A percentile compares a stretch with the other conserved stretches of the same genome.
Conservation (phyloP, 177 flowering plant species). For the Vitis hybrid region DNA sequence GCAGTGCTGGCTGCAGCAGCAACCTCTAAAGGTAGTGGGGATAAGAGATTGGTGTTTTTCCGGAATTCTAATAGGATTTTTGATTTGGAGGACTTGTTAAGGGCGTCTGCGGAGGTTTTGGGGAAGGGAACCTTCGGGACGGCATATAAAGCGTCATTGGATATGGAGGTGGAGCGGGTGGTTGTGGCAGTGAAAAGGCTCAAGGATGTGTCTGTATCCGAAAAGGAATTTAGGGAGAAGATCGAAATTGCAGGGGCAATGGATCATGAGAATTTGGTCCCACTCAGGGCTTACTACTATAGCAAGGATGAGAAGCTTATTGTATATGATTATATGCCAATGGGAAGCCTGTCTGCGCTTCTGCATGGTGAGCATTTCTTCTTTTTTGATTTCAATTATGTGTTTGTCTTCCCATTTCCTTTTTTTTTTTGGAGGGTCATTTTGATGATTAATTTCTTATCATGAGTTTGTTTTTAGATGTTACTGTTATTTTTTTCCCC, state of each 20-base stretch:
- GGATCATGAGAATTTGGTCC: constrained; percentile 71
- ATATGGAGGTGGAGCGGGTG: constrained; percentile 49
- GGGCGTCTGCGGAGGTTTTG: constrained; percentile 92
- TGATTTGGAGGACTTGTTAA: constrained; percentile 81
- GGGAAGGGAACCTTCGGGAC: constrained; percentile 95
- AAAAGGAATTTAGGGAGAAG: constrained; percentile 72
- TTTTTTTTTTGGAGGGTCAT: constrained; percentile 8
- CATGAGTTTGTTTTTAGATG: neutral
- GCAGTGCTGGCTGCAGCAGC: constrained; percentile 10
- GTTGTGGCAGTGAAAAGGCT: constrained; percentile 83
- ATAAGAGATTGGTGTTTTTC: constrained; percentile 64
- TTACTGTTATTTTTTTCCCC: too few relatives aligned
- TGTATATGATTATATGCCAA: constrained; percentile 83
- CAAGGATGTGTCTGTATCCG: constrained; percentile 62
- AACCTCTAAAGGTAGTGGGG: constrained; percentile 18
- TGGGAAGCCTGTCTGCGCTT: constrained; percentile 94
- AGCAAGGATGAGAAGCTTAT: constrained; percentile 78
- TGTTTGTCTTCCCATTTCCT: neutral
- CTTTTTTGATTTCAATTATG: neutral
- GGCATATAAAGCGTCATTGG: constrained; percentile 81
- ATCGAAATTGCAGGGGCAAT: constrained; percentile 63
- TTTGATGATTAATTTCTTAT: neutral
- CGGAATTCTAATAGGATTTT: constrained; percentile 40
- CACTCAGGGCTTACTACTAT: constrained; percentile 71
- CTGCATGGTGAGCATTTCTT: constrained; percentile 65